Base-by-base conservation (phyloP, 345 rosid genomes). In the Murraya koenigii region DNA sequence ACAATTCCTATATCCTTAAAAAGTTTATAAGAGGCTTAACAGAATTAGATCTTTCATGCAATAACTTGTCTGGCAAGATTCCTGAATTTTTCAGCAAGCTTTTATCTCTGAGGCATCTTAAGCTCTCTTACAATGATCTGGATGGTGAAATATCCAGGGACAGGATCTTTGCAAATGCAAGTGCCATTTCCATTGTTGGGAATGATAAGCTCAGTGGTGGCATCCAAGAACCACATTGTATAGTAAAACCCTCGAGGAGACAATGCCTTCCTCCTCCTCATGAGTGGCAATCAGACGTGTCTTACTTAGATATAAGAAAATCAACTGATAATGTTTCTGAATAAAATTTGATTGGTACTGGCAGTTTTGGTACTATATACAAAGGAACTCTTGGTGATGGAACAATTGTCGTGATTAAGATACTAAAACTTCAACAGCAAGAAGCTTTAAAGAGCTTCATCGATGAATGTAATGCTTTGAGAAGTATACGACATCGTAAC, bases 361-460 rank as follows among this genome's bases (percentile, higher is more conserved):
- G 86, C 39, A 67, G 80, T 54, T 84, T 81, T 47, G 80, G 86
- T 41, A 62, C 78, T 19, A 80, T 84, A 9, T 84, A 75, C 36
- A 79, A 76, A 55, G 82, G 82, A 32, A 36, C 22, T 28, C 56
- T 79, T 66, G 55, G 13, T 30, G 72, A 76, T 3, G 60, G 58
- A 55, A 55, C 6, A 55, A 10, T 5, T 7, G 80, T 61, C 4
- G 85, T 78, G 0, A 22, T 79, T 44, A 83, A 83, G 63, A n/a
- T n/a, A n/a, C n/a, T n/a, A n/a, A n/a, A n/a, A n/a, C n/a, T n/a
- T n/a, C n/a, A n/a, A n/a, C n/a, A n/a, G n/a, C n/a, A n/a, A n/a
- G n/a, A n/a, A n/a, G n/a, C n/a, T n/a, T n/a, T n/a, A n/a, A n/a
- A n/a, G n/a, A n/a, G n/a, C n/a, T n/a, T n/a, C n/a, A n/a, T n/a